Evolutionary conservation across 768 basidiomycete species (phyloP), one percentile per base, ranked within the genome.

Genomic region (Pisolithus microcarpus): DNA sequence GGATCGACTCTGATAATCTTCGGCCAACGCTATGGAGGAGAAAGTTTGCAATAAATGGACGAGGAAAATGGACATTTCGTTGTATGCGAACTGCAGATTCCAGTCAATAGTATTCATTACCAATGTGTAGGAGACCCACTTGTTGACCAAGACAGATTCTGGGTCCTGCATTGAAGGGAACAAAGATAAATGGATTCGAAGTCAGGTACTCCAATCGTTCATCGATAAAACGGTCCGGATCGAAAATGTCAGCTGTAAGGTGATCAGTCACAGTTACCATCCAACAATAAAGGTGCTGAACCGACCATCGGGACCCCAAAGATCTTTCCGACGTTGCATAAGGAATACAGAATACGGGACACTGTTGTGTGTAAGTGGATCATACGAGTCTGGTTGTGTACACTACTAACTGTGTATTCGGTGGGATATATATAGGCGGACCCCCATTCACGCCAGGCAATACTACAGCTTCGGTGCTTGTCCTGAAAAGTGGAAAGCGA

Each of bases 291-390:
- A 7, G 21, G 13, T 18, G 18, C 10, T 34, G 1, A 0, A 23
- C 2, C 2, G 15, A 43, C 39, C 16, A 53, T 55, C 44, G 67
- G 66, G n/a, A 50, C 10, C 70, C 70, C 69, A 71, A 11, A 71
- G 47, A 43, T 70, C 70, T 45, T 61, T 69, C 45, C 70, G 57
- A 19, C 70, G 64, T 15, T 71, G 70, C 67, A 70, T 65, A n/a
- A 65, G 37, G 52, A 69, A 69, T 9, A 67, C 55, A 10, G 48
- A 52, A 43, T 60, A 67, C 3, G 56, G 21, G 21, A 23, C 21
- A 1, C 21, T 23, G 21, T 23, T 23, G 21, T 23, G 21, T 2
- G 21, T 23, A 13, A 42, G 38, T 19, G 30, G 7, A 21, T 13
- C 19, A 8, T 19, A 18, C n/a, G 1, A 5, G 15, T 31, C 1